phyloP scores from a whole-genome alignment of 345 rosid species.

The Rhodomyrtus tomentosa region DNA sequence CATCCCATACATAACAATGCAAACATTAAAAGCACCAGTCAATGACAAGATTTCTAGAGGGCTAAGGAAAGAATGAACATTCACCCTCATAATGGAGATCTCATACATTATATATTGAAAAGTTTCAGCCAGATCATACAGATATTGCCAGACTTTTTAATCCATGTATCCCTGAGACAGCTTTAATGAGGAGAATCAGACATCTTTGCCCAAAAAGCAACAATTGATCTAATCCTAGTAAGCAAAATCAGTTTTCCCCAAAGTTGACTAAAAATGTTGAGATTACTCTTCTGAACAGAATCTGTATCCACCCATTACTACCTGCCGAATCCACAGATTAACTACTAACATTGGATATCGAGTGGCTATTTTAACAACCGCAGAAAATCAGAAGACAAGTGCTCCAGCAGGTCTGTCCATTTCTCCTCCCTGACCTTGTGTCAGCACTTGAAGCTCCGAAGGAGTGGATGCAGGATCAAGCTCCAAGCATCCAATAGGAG shows the following conservation, averaged over 20 bases:
- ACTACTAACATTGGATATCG: background rate
- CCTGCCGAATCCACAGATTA: background rate
- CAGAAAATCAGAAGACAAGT: background rate
- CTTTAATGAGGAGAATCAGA: background rate
- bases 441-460: conserved; percentile 23
- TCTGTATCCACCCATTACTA: background rate
- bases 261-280: background rate
- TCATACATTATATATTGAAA: too few species aligned
- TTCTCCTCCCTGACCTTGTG: background rate
- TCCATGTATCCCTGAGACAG: background rate
- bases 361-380: background rate
- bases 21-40: too few species aligned
- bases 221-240: background rate
- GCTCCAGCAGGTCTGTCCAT: background rate
- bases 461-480: conserved; percentile 62
- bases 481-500: conserved; percentile 40
- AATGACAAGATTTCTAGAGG: too few species aligned
- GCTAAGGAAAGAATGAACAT: too few species aligned
- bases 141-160: background rate
- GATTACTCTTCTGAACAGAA: background rate
- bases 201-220: background rate
- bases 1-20: too few species aligned
- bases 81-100: too few species aligned
- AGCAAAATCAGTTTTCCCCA: background rate
- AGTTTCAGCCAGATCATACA: too few species aligned